Evolutionary conservation across 805 yeast species (phyloP).

Genomic region (Yarrowia deformans): DNA sequence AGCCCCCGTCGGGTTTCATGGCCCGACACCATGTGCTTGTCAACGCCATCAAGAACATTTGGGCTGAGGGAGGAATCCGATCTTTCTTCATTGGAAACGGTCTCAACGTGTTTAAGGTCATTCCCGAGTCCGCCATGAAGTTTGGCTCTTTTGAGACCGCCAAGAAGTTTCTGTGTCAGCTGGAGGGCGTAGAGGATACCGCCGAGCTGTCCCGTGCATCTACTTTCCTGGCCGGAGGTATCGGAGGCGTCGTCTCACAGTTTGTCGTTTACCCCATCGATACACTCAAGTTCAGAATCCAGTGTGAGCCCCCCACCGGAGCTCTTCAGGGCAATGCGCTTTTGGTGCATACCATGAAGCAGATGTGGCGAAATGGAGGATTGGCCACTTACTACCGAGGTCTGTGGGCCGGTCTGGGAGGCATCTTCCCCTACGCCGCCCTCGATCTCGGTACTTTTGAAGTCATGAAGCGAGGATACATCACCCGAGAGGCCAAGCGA

Average conservation of each 20-base stretch:
- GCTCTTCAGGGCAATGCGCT: constrained; percentile 66
- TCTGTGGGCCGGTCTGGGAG: constrained; percentile 86
- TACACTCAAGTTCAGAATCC: constrained; percentile 90
- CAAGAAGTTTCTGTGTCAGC: constrained; percentile 70
- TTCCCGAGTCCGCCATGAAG: constrained; percentile 97
- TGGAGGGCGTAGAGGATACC: constrained; percentile 79
- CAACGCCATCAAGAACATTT: constrained; percentile 78
- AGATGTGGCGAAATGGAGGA: constrained; percentile 84
- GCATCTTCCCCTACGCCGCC: constrained; percentile 98
- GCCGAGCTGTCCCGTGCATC: constrained; percentile 74
- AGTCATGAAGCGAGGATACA: constrained; percentile 79
- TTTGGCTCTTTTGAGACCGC: constrained; percentile 94
- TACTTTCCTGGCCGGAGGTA: constrained; percentile 91
- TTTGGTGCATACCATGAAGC: constrained; percentile 69
- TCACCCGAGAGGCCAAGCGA: constrained; percentile 65
- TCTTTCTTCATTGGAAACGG: constrained; percentile 97
- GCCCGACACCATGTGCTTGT: constrained; percentile 51
- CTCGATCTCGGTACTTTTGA: constrained; percentile 93
- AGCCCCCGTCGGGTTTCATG: constrained; percentile 41
- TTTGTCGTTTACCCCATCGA: constrained; percentile 94
- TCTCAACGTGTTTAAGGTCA: constrained; percentile 86
- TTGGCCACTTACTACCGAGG: constrained; percentile 83
- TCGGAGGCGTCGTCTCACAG: constrained; percentile 95
- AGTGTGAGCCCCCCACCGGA: constrained; percentile 83
- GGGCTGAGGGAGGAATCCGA: constrained; percentile 85